These are phyloP conservation scores for Globisporangium radiosum DNA, from an alignment of 352 stramenopile species.

Conservation along the genomic window DNA sequence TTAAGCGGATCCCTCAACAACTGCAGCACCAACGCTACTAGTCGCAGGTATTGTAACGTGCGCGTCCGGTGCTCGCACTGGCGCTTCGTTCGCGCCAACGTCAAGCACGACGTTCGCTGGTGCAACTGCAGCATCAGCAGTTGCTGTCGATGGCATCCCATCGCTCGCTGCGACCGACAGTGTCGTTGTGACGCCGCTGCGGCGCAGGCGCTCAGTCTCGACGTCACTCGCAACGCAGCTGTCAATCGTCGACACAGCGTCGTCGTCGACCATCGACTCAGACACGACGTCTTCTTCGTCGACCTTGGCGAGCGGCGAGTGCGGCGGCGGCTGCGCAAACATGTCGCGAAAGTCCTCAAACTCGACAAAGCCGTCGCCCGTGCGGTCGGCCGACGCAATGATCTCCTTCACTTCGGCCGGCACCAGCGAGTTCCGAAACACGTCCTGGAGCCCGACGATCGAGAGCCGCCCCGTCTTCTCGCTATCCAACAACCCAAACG, in stretches of 20 bases:
- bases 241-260: constrained; percentile 17
- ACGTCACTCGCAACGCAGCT: constrained; percentile 12
- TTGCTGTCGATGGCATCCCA: neutral
- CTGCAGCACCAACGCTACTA: neutral
- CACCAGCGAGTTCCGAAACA: constrained; percentile 87
- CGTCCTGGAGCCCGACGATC: constrained; percentile 80
- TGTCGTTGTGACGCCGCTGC: neutral
- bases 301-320: constrained; percentile 27
- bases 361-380: constrained; percentile 76
- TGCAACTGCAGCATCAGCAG: neutral
- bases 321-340: constrained; percentile 27
- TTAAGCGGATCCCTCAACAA: neutral
- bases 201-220: constrained; percentile 15
- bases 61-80: neutral
- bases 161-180: constrained; percentile 1
- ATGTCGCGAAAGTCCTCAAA: constrained; percentile 89
- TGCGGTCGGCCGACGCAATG: constrained; percentile 81
- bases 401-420: constrained; percentile 86
- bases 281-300: constrained; percentile 16
- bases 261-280: constrained; percentile 8
- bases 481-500: constrained; percentile 84
- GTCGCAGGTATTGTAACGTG: too few relatives aligned
- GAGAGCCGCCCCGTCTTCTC: constrained; percentile 90
- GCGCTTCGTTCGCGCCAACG: neutral
- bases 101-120: neutral